Base-by-base conservation (phyloP, 805 yeast genomes). In the Nakazawaea holstii region DNA sequence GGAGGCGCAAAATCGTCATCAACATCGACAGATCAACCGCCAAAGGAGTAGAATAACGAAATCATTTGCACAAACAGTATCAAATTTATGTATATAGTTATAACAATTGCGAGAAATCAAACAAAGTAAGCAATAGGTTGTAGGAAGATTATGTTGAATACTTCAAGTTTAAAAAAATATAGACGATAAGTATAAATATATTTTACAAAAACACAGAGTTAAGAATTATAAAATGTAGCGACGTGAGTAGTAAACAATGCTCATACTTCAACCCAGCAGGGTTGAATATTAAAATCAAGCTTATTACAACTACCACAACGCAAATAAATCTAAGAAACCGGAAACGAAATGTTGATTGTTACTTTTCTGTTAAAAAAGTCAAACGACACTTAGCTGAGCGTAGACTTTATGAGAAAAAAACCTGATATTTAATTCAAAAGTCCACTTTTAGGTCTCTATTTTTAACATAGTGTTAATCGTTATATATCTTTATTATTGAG, bases 261-360 rank as follows among this genome's bases (percentile, higher is more conserved):
- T 54, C 53, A 54, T 55, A 52, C 60, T 63, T 55, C 55, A 52
- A 60, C 49, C 54, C 54, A 55, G 51, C 47, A 48, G 54, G 51
- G 51, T 52, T 52, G 56, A 59, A 67, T 54, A 64, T 35, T 38
- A 40, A 33, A 37, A 20, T 55, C 59, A 57, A 53, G 53, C 56
- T 27, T 41, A 59, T 59, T 61, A 53, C 59, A 65, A 68, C 70
- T 63, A 60, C 60, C 70, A 66, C 65, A 63, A 57, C 51, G 58
- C 55, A 40, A 35, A 56, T 68, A 59, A 59, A 66, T 81, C 85
- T 81, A 81, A 81, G 83, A 73, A 77, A 77, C 85, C 82, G 80
- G 76, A 80, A 80, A 81, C 87, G 87, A 77, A 81, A 80, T 76
- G 72, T 68, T 71, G 67, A 71, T 74, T 82, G 87, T 81, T 81